Conservation (phyloP, 2,329 filamentous ascomycete species). For the Elsinoe necatrix region DNA sequence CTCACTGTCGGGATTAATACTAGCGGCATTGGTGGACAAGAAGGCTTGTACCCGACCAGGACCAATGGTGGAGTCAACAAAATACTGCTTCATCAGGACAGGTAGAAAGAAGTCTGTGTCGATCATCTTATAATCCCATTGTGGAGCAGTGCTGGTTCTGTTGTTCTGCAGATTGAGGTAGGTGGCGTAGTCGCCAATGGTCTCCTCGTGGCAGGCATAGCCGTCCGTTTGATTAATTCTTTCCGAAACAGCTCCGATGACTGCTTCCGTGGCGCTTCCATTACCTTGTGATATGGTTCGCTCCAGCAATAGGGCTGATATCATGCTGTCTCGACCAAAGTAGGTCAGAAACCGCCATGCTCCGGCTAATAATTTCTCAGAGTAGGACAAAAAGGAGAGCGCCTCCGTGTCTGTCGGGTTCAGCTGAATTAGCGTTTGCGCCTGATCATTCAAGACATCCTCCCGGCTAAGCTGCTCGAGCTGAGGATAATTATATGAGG, state of each 20-base stretch:
- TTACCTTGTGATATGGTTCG: constrained; percentile 49
- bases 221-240: constrained; percentile 53
- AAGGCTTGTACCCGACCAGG: constrained; percentile 30
- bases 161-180: constrained; percentile 49
- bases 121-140: constrained; percentile 41
- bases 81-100: constrained; percentile 51
- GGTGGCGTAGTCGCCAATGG: constrained; percentile 57
- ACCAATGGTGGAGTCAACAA: constrained; percentile 41
- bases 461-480: constrained; percentile 44
- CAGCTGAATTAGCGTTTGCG: constrained; percentile 39
- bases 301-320: constrained; percentile 50
- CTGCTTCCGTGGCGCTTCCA: constrained; percentile 51
- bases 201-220: constrained; percentile 56
- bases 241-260: constrained; percentile 53
- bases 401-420: constrained; percentile 43
- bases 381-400: constrained; percentile 56
- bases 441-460: constrained; percentile 44
- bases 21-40: constrained; percentile 37
- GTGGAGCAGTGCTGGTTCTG: constrained; percentile 43
- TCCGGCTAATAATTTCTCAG: constrained; percentile 53
- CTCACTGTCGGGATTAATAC: constrained; percentile 43
- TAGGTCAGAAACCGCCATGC: constrained; percentile 61
- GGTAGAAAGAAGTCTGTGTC: constrained; percentile 56
- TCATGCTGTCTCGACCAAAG: constrained; percentile 58
- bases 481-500: constrained; percentile 55